Base-by-base conservation (phyloP, 208 protist genomes). In the Phytomonas sp. region DNA sequence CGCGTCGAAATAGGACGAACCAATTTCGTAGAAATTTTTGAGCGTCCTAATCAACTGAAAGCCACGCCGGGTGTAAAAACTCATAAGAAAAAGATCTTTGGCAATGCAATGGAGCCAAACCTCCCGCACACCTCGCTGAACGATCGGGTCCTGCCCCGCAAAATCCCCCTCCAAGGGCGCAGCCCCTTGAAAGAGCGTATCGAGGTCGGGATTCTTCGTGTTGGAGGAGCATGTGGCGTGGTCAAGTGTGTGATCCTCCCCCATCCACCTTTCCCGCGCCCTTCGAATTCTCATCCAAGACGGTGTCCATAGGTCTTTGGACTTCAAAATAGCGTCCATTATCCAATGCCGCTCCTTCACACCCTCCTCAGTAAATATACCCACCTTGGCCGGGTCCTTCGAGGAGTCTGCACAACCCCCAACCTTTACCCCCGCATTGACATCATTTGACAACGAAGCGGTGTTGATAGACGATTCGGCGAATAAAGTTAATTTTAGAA, bases 91-190 rank as follows among this genome's bases (percentile, higher is more conserved):
- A 61, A 29, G 26, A 31, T 92, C 76, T 6, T 60, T 69, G 14
- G 83, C 79, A 14, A 94, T 61, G 67, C 87, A 93, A 70, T 95
- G 85, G 34, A 93, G 72, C 83, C 86, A 95, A 29, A 95, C 83
- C 69, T 90, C 84, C 0, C 37, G 59, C 29, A 91, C 64, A 34
- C 89, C 89, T 0, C 61, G 66, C 61, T 84, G 78, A 40, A 90
- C 63, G 0, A 84, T 45, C 29, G 79, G 78, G 64, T 74, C 30
- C 29, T 67, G 40, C 4, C 34, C 60, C 23, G 72, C 66, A 7
- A 63, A 60, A 32, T 72, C 69, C 29, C 71, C 65, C 71, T 75
- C 78, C 45, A 26, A 56, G 19, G 19, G 23, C 19, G 19, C 45
- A 26, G 26, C 19, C 45, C 19, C 45, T 56, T 56, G 16, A 6